These are phyloP conservation scores for Bryoglossum gracile DNA, from an alignment of 495 filamentous ascomycete genomes.

Conservation along the genomic window DNA sequence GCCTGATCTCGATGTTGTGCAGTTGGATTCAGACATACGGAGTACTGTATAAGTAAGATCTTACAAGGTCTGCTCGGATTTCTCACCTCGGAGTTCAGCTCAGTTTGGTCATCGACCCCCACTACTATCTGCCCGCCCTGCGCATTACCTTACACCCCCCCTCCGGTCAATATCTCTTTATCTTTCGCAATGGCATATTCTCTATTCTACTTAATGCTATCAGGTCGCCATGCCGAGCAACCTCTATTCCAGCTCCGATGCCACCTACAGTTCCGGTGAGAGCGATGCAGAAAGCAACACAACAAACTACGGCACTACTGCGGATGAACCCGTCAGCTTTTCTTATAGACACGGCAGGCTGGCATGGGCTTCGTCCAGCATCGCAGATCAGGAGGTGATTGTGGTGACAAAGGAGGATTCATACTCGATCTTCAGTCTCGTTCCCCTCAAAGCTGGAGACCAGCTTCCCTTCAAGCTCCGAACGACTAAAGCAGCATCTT, in stretches of 20 bases:
- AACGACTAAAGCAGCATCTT: conserved; percentile 7
- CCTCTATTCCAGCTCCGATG: background rate
- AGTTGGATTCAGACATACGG: no score
- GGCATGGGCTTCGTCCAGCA: background rate
- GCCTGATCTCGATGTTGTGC: no score
- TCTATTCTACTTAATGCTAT: no score
- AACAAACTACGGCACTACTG: conserved; percentile 4
- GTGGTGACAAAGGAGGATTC: conserved; percentile 21
- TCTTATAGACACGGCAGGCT: conserved; percentile 10
- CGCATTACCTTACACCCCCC: no score
- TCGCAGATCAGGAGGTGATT: conserved; percentile 32
- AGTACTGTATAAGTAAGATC: no score
- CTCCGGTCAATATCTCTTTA: no score
- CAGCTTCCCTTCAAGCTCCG: conserved; percentile 28
- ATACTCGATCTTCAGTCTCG: conserved; percentile 33
- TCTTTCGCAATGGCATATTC: no score
- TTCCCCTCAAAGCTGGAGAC: conserved; percentile 19
- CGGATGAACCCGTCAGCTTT: conserved; percentile 5
- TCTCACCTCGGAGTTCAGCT: no score
- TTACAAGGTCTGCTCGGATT: no score
- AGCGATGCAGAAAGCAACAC: conserved; percentile 3
- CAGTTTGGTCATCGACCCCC: no score
- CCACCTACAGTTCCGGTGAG: background rate
- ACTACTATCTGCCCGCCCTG: no score
- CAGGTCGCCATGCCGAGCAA: no score